Percentiles rank a stretch among this genome's conserved stretches.
Evolutionary conservation across 163 green algal genomes (phyloP).

Genomic region (Scenedesmus sp.): DNA sequence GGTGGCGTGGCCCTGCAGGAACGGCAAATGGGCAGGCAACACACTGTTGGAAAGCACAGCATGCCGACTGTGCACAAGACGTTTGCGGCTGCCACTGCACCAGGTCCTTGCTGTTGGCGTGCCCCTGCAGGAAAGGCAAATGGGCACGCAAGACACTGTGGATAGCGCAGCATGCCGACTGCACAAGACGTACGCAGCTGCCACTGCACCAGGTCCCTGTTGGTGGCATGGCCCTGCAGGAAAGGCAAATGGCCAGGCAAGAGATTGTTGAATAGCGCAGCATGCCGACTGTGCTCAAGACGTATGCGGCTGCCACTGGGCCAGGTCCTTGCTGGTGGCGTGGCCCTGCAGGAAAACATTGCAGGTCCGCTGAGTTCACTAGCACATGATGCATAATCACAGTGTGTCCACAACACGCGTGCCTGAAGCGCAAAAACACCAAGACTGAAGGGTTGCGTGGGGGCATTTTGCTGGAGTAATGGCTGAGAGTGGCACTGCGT

Average conservation of each 20-base stretch:
- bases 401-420: no score
- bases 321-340: conserved; percentile 69
- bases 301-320: conserved; percentile 75
- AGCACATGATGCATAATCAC: neutral
- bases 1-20: conserved; percentile 8
- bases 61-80: conserved; percentile 61
- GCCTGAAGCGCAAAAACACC: no score
- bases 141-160: no score
- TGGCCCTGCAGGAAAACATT: conserved; percentile 55
- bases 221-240: conserved; percentile 9
- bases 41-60: no score
- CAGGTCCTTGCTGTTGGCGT: conserved; percentile 74
- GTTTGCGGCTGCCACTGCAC: conserved; percentile 74
- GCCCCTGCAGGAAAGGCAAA: conserved; percentile 37
- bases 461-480: no score
- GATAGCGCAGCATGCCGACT: no score
- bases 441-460: no score
- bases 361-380: no score
- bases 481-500: no score
- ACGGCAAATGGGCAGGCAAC: no score
- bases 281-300: conserved; percentile 60
- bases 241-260: no score
- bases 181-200: neutral
- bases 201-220: neutral
- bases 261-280: no score